Conservation (phyloP, 2,329 filamentous ascomycete species). For the Diplodia mutila region DNA sequence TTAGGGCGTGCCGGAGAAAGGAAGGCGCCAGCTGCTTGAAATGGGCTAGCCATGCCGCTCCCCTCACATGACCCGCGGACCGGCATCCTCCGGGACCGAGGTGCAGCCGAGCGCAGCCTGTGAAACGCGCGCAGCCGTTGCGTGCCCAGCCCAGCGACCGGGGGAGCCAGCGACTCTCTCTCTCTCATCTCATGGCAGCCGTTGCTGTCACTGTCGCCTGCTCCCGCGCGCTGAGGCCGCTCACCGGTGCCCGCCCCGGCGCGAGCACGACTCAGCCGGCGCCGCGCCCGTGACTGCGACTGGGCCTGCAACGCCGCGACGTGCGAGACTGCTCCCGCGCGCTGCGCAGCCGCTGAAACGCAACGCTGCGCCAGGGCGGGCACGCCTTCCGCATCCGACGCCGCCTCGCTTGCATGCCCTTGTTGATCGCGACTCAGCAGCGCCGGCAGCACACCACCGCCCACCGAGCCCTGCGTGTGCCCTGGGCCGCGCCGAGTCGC, state of each 20-base stretch:
- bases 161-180: no score
- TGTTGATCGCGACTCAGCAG: slow-evolving; percentile 11
- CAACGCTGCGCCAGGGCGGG: neutral
- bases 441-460: slow-evolving; percentile 8
- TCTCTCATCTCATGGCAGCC: no score
- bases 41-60: neutral
- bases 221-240: neutral
- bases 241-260: neutral
- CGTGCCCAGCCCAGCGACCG: neutral
- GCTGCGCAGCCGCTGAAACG: slow-evolving; percentile 14
- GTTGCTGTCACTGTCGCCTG: neutral
- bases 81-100: slow-evolving; percentile 11
- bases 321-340: no score
- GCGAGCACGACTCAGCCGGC: neutral
- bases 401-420: slow-evolving; percentile 17
- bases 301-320: neutral
- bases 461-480: neutral
- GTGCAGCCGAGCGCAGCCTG: slow-evolving; percentile 11
- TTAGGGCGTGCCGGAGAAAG: slow-evolving; percentile 20
- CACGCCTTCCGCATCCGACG: slow-evolving; percentile 9
- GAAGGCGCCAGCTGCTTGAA: slow-evolving; percentile 14
- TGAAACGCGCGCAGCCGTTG: slow-evolving; percentile 16
- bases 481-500: neutral
- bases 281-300: neutral
- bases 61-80: slow-evolving; percentile 9